Evolutionary conservation across 1,284 basidiomycete genomes (phyloP), one percentile per base, ranked within the genome.

Genomic region (Trichosporon ovoides): DNA sequence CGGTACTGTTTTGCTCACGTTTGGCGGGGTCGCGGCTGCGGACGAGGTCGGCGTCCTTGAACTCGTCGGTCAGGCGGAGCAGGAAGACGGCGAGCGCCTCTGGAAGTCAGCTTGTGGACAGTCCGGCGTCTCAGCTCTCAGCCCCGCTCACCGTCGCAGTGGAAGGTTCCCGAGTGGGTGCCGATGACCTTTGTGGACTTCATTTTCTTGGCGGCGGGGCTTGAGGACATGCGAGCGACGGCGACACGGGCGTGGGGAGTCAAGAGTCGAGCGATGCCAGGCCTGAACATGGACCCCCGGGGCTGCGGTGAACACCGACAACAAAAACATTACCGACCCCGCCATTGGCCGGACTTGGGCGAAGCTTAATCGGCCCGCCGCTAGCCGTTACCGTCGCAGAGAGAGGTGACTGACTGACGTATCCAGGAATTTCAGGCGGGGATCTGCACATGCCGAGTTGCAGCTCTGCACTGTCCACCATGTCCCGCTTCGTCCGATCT

Each of bases 111-210:
- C 53, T 28, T n/a, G n/a, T n/a, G n/a, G n/a, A n/a, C n/a, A n/a
- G n/a, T n/a, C n/a, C n/a, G n/a, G n/a, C 38, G 19, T 24, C 16
- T 18, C 16, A 12, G 3, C 19, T 7, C 7, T 18, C 10, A 18
- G n/a, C 18, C 3, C 18, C 28, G 61, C 73, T 50, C 24, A 96
- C 91, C 94, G 73, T 98, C 95, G 72, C 92, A 95, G 73, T 98
- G 95, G 77, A 97, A 97, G 0, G 91, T 92, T 20, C 94, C 94
- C 62, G 89, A 91, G 78, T 97, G 94, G 2, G 94, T 97, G 53
- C 91, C 91, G 69, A 95, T 94, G 53, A 71, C 62, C 73, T 76
- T 75, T 53, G 73, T 75, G 10, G 73, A 74, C 73, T 77, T 77
- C 68, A 76, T 72, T 58, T 63, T 75, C 58, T 77, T 77, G 3